Base-by-base conservation (phyloP, 2,329 filamentous ascomycete species). In the Zopfia rhizophila region DNA sequence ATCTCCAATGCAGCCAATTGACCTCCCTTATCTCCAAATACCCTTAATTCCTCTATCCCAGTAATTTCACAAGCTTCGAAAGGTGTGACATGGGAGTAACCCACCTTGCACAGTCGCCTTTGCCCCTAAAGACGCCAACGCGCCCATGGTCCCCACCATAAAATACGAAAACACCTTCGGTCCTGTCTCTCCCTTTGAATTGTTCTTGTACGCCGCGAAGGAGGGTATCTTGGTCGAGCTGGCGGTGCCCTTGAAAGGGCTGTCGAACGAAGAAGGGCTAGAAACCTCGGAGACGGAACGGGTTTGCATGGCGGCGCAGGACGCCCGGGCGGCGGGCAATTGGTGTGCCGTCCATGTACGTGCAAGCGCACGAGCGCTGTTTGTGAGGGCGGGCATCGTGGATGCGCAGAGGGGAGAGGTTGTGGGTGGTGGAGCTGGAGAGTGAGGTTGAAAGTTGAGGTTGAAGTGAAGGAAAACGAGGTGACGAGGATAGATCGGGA, bases 101-200 rank as follows among this genome's bases (percentile, higher is more conserved):
- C 73, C 85, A 99, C 94, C 93, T 83, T 97, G 91, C 63, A 99
- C 91, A 58, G 94, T 97, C 66, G 90, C 91, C 88, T 99, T 99
- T 73, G 93, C 94, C 70, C 93, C 93, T 61, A 94, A 89, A 48
- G 93, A 93, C 58, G 89, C 86, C 73, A 97, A 82, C 69, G 94
- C 88, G 72, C 94, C 94, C 83, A 99, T 88, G 45, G 90, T 87
- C 67, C 94, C 94, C 60, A 96, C 94, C 90, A 97, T 96, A 79
- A 99, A 97, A 84, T 99, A 99, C 68, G 87, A 86, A 76, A 96
- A 94, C 63, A 96, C 80, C 81, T 92, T 88, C 79, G 96, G 96
- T 68, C 81, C 81, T 61, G 79, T 82, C 74, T 87, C 81, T 63
- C 78, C 77, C 58, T 79, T 77, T 56, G 78, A 78, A 72, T 85